Base-by-base conservation (phyloP, 352 stramenopile genomes). In the Globisporangium spinosum region DNA sequence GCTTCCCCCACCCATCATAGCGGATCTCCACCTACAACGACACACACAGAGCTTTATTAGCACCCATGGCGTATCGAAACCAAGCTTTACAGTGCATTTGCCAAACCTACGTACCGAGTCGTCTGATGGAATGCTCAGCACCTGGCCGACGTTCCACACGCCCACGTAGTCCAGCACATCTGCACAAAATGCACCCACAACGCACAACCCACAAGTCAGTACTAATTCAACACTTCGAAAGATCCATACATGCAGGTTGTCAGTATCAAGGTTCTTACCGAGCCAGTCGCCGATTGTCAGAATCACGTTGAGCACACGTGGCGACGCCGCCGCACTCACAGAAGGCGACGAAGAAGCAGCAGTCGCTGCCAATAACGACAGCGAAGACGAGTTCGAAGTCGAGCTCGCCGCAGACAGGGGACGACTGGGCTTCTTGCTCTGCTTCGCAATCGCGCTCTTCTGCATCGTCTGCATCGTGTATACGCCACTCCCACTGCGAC, bases 1-100 rank as follows among this genome's bases (percentile, higher is more conserved):
- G 71, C 0, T 67, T 4, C 0, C 65, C 64, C 85, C 85, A 94
- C 3, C 85, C 85, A 32, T 94, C 85, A 64, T 92, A 94, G 15
- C 71, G 77, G 29, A 93, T 74, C 56, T 89, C 76, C 7, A 90
- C 77, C 81, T 90, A 51, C 2, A 51, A 10, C 5, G 5, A 8
- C 43, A 23, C 17, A 51, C 38, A 47, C 10, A 13, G 3, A 49
- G 4, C 43, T 7, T 23, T 20, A 23, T 23, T 51, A 22, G 43
- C 43, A 51, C 6, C 43, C 17, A 22, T 51, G 0, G 6, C 1
- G 2, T 4, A 22, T 10, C 6, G 5, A 20, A 23, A 22, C 6
- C 15, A 22, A 20, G 12, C 17, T 32, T 32, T 32, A 51, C 6
- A 29, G 22, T 2, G 10, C 22, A 27, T 9, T 29, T 32, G 5